Evolutionary conservation across 495 filamentous ascomycete species (phyloP).

Genomic region (Aspergillus carlsbadensis): DNA sequence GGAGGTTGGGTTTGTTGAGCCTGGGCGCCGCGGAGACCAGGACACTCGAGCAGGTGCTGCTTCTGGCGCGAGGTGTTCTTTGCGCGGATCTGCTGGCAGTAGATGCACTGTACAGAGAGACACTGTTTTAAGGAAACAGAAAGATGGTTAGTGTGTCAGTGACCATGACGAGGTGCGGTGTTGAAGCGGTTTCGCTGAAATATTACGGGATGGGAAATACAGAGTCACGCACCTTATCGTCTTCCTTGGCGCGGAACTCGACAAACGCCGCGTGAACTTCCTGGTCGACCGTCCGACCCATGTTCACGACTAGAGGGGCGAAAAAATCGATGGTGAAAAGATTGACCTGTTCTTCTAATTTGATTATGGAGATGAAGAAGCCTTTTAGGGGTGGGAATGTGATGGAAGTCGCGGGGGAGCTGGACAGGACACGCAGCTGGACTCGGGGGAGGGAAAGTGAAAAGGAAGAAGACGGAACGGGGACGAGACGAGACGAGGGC

Average conservation of each 20-base stretch:
- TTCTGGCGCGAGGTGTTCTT: slow-evolving; percentile 60
- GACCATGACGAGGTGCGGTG: slow-evolving; percentile 14
- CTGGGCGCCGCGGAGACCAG: slow-evolving; percentile 47
- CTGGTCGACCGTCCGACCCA: slow-evolving; percentile 58
- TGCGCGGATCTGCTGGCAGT: slow-evolving; percentile 57
- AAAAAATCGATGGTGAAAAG: slow-evolving; percentile 28
- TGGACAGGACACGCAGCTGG: slow-evolving; percentile 22
- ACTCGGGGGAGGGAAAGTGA: slow-evolving; percentile 18
- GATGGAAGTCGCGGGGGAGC: slow-evolving; percentile 14
- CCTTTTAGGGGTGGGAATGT: slow-evolving; percentile 1
- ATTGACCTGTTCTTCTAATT: slow-evolving; percentile 8
- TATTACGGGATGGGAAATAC: slow-evolving; percentile 51
- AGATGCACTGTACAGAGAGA: slow-evolving; percentile 59
- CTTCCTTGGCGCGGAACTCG: slow-evolving; percentile 61
- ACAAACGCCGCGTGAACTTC: slow-evolving; percentile 59
- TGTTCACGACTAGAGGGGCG: slow-evolving; percentile 32
- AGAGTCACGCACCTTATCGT: slow-evolving; percentile 56
- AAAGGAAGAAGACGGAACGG: slow-evolving; percentile 26
- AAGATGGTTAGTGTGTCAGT: slow-evolving; percentile 29
- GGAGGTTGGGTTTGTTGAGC: slow-evolving; percentile 42
- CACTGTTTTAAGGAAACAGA: slow-evolving; percentile 38
- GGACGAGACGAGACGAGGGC: slow-evolving; percentile 27
- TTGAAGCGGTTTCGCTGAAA: slow-evolving; percentile 30
- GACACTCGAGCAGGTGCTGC: slow-evolving; percentile 55
- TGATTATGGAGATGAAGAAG: slow-evolving; percentile 11